Conservation (phyloP, 2,329 filamentous ascomycete species). For the Neospermospora avenae region DNA sequence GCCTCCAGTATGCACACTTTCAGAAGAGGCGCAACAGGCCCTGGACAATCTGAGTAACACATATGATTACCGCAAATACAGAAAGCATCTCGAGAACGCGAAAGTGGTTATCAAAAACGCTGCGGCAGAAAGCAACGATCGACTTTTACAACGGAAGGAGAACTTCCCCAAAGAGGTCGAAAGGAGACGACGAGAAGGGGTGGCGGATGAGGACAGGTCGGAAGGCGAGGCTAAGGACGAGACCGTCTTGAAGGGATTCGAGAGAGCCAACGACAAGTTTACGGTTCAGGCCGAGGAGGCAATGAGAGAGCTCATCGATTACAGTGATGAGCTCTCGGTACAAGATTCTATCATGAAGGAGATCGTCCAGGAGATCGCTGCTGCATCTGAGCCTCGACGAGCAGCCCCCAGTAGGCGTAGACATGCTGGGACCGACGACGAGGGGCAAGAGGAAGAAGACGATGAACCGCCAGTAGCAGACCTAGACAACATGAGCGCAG, state of each 20-base stretch:
- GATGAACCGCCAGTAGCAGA: constrained; percentile 38
- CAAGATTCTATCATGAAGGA: constrained; percentile 29
- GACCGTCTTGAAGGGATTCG: constrained; percentile 40
- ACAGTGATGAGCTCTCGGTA: constrained; percentile 42
- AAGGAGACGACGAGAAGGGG: constrained; percentile 33
- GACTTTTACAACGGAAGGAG: constrained; percentile 36
- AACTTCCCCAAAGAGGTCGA: constrained; percentile 23
- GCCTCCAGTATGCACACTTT: constrained; percentile 50
- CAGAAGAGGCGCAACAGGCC: constrained; percentile 41
- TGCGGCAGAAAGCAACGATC: constrained; percentile 55
- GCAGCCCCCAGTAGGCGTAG: constrained; percentile 33
- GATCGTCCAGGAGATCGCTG: constrained; percentile 33
- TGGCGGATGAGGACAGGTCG: constrained; percentile 35
- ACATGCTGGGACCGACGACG: constrained; percentile 34
- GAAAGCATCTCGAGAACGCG: constrained; percentile 46
- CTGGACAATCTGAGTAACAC: constrained; percentile 44
- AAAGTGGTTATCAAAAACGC: constrained; percentile 44
- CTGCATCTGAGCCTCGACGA: constrained; percentile 27
- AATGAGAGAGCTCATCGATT: constrained; percentile 57
- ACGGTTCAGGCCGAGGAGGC: constrained; percentile 55
- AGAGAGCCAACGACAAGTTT: constrained; percentile 46
- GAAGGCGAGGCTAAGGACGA: constrained; percentile 37
- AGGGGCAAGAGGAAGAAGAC: constrained; percentile 38
- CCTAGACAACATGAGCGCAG: constrained; percentile 34
- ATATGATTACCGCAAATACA: constrained; percentile 42